A percentile compares a stretch with the other conserved stretches of the same genome.
phyloP scores from a whole-genome alignment of 176 grass and related monocot genomes.

The Tillandsia leiboldiana region DNA sequence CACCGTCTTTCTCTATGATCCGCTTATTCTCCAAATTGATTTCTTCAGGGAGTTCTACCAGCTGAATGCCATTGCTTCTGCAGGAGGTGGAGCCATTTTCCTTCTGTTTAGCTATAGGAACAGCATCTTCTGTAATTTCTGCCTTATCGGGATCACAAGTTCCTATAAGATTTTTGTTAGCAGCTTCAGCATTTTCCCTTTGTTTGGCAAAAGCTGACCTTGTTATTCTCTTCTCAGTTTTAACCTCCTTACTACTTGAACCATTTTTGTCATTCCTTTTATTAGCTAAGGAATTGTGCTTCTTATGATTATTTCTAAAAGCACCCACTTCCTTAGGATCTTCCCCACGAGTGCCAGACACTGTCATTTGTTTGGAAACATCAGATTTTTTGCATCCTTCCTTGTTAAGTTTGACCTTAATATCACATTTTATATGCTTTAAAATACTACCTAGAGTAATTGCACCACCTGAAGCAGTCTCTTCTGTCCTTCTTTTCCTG shows the following conservation, averaged over 20 bases:
- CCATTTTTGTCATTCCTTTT: slow-evolving; percentile 18
- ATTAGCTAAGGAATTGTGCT: slow-evolving; percentile 23
- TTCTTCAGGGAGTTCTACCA: too few relatives aligned
- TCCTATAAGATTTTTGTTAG: slow-evolving; percentile 14
- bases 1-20: too few relatives aligned
- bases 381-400: slow-evolving; percentile 1
- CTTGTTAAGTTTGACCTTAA: background rate
- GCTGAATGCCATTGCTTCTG: slow-evolving; percentile 26
- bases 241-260: slow-evolving; percentile 18
- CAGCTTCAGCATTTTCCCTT: slow-evolving; percentile 30
- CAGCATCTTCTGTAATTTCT: slow-evolving; percentile 22
- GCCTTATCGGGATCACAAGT: slow-evolving; percentile 17
- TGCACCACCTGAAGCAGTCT: background rate
- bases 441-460: slow-evolving; percentile 10
- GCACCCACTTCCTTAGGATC: slow-evolving; percentile 27
- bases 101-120: slow-evolving; percentile 29
- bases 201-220: slow-evolving; percentile 55
- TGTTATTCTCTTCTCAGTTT: slow-evolving; percentile 62
- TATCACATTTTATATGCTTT: slow-evolving; percentile 11
- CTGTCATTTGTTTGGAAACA: background rate
- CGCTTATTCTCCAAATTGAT: too few relatives aligned
- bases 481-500: slow-evolving; percentile 23
- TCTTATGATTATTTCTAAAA: slow-evolving; percentile 35
- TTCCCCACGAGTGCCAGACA: background rate
- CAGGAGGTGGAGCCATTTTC: slow-evolving; percentile 34